A percentile compares a stretch with the other conserved stretches of the same genome.
Conservation (phyloP, 371 early-diverging fungal genomes). For the Mortierella sp. region DNA sequence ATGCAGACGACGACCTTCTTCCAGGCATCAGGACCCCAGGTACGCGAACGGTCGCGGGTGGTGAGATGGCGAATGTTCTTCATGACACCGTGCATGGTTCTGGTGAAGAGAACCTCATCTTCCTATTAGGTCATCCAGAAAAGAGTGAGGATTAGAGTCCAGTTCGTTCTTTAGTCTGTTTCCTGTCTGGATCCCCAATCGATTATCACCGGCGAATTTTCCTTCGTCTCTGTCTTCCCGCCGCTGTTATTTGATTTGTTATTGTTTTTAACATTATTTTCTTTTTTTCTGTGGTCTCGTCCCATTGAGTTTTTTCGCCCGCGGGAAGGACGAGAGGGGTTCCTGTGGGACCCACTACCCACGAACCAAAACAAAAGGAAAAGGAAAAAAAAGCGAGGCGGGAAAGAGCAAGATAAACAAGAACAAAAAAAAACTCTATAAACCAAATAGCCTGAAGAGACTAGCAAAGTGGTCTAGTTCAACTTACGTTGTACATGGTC, state of each 20-base stretch:
- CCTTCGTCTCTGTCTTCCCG: background rate
- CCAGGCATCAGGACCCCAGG: slow-evolving; percentile 80
- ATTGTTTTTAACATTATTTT: slow-evolving; percentile 9
- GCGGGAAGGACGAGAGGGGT: slow-evolving; percentile 10
- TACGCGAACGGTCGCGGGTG: slow-evolving; percentile 65
- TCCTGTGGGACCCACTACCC: background rate
- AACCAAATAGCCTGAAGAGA: background rate
- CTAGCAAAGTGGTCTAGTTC: background rate
- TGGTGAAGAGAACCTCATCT: slow-evolving; percentile 77
- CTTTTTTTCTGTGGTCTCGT: background rate
- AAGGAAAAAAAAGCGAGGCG: slow-evolving; percentile 9
- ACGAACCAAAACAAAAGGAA: slow-evolving; percentile 9
- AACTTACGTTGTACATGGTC: slow-evolving; percentile 84
- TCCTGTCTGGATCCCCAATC: background rate
- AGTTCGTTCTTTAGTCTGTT: background rate
- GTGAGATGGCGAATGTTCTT: slow-evolving; percentile 82
- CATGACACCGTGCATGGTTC: slow-evolving; percentile 80
- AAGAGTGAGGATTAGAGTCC: background rate
- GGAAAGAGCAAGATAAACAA: background rate
- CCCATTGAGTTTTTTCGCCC: slow-evolving; percentile 6
- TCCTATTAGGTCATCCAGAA: slow-evolving; percentile 59
- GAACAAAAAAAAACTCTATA: slow-evolving; percentile 1
- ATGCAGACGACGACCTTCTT: slow-evolving; percentile 82
- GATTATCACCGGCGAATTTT: background rate
- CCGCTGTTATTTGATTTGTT: slow-evolving; percentile 3